phyloP scores from a whole-genome alignment of 176 grass and related monocot genomes.

The Musa schizocarpa region DNA sequence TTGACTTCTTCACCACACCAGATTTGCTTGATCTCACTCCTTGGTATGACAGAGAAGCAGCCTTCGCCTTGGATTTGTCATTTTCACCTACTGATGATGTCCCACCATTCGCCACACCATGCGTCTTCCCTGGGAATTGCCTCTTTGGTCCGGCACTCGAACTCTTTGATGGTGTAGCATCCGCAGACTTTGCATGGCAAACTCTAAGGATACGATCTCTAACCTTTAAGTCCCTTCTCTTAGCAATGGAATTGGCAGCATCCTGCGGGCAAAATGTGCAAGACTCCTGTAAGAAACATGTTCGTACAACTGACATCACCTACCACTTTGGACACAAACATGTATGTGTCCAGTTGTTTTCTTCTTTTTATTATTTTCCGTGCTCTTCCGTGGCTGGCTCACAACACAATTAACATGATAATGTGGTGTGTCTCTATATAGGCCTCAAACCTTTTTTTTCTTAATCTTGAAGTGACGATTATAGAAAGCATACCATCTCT shows the following conservation, averaged over 20 bases:
- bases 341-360: too few species aligned
- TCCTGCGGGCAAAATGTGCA: slow-evolving; percentile 26
- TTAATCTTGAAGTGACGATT: too few species aligned
- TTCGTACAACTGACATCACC: too few species aligned
- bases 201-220: slow-evolving; percentile 63
- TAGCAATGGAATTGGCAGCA: slow-evolving; percentile 49
- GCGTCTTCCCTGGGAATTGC: slow-evolving; percentile 18
- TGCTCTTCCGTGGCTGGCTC: too few species aligned
- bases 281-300: neutral
- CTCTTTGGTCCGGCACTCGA: slow-evolving; percentile 19
- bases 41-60: slow-evolving; percentile 55
- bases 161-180: slow-evolving; percentile 12
- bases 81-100: slow-evolving; percentile 19
- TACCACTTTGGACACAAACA: too few species aligned
- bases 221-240: slow-evolving; percentile 43
- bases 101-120: slow-evolving; percentile 16
- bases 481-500: too few species aligned
- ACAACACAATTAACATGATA: too few species aligned
- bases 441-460: too few species aligned
- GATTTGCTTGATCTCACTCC: slow-evolving; percentile 62
- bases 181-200: slow-evolving; percentile 46
- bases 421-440: too few species aligned
- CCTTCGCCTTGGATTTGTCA: slow-evolving; percentile 32
- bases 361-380: too few species aligned
- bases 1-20: slow-evolving; percentile 54